phyloP scores from a whole-genome alignment of 2,329 filamentous ascomycete genomes.

The Penicillium aurantiogriseum region DNA sequence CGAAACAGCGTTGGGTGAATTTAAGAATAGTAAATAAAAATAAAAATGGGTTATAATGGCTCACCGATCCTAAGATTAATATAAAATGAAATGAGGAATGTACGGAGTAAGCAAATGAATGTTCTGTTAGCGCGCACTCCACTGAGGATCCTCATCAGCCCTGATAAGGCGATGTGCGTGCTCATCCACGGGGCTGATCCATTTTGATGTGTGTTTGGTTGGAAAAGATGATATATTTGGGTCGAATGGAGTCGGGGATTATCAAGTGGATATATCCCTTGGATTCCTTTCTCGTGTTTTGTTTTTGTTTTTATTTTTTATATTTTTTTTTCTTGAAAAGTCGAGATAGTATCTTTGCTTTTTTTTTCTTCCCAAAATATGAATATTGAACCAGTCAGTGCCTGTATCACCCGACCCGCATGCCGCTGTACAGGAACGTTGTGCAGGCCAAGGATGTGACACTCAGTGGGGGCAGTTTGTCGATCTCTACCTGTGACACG shows the following conservation, averaged over 20 bases:
- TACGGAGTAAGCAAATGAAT: neutral
- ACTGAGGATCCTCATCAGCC: slow-evolving; percentile 14
- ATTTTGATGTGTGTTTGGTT: slow-evolving; percentile 6
- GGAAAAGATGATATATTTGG: slow-evolving; percentile 1
- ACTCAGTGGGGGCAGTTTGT: slow-evolving; percentile 16
- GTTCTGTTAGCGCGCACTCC: neutral
- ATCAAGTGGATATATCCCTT: slow-evolving; percentile 15
- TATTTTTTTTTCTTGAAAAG: neutral
- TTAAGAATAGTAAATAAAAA: neutral
- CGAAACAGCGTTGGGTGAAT: neutral
- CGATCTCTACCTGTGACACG: slow-evolving; percentile 17
- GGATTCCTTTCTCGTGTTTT: no score
- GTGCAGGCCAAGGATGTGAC: slow-evolving; percentile 17
- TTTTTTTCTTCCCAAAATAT: neutral
- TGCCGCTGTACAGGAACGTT: slow-evolving; percentile 17
- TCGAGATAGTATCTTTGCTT: neutral
- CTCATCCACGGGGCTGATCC: slow-evolving; percentile 7
- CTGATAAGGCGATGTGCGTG: slow-evolving; percentile 12
- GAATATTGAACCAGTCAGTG: neutral
- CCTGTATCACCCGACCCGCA: slow-evolving; percentile 26
- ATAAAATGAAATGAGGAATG: neutral
- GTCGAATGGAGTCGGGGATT: slow-evolving; percentile 15
- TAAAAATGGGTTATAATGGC: no score
- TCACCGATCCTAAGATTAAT: no score
- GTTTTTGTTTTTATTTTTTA: neutral